Evolutionary conservation across 768 basidiomycete species (phyloP).

Genomic region (Auriscalpium microsporum): DNA sequence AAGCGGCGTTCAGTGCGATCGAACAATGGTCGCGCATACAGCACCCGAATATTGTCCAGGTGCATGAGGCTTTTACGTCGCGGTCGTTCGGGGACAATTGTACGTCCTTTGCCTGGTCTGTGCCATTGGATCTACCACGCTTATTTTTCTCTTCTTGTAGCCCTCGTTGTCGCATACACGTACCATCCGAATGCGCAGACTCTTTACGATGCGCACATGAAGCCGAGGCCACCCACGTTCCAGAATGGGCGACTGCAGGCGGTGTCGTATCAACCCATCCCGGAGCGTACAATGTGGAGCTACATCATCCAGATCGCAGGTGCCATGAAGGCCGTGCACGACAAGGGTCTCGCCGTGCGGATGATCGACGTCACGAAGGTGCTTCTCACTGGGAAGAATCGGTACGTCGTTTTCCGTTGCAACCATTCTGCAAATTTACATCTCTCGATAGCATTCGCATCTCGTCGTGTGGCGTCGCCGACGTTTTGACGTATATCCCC

Average conservation of each 20-base stretch:
- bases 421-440: not conserved
- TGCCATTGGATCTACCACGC: not conserved
- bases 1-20: conserved; percentile 71
- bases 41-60: conserved; percentile 77
- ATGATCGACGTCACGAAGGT: conserved; percentile 84
- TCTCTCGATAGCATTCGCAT: conserved; percentile 57
- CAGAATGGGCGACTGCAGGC: conserved; percentile 29
- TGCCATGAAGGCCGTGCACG: conserved; percentile 82
- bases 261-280: conserved; percentile 31
- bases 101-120: conserved; percentile 31
- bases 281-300: conserved; percentile 84
- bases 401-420: conserved; percentile 35
- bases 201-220: conserved; percentile 70
- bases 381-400: conserved; percentile 81
- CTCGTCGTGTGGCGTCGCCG: conserved; percentile 78
- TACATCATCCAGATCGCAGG: conserved; percentile 86
- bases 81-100: conserved; percentile 88
- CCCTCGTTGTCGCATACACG: conserved; percentile 85
- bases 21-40: conserved; percentile 79
- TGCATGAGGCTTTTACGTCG: conserved; percentile 94
- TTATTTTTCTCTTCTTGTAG: conserved; percentile 29
- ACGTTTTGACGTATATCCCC: conserved; percentile 73
- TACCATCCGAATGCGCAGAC: conserved; percentile 82
- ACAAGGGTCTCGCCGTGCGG: conserved; percentile 68
- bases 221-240: conserved; percentile 37